Conservation (phyloP, 2,329 filamentous ascomycete genomes). For the Hypomyces perniciosus region DNA sequence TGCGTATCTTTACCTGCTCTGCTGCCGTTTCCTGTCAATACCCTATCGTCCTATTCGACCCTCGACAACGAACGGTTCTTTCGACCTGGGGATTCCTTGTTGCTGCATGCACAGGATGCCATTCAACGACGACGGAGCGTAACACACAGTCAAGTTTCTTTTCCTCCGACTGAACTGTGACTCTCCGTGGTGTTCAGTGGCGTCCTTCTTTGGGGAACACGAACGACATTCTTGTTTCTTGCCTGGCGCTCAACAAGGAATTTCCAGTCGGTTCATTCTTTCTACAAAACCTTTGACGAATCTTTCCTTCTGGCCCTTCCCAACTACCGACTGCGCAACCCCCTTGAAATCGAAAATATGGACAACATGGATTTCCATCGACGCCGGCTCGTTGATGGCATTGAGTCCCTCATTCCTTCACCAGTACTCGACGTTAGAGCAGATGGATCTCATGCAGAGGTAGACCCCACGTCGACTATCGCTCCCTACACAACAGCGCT, state of each 20-base stretch:
- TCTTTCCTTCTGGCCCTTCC: neutral
- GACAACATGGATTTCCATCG: slow-evolving; percentile 28
- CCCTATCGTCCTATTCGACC: neutral
- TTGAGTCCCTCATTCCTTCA: slow-evolving; percentile 25
- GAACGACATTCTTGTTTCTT: slow-evolving; percentile 5
- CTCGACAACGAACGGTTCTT: neutral
- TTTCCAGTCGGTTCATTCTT: neutral
- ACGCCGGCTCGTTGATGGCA: slow-evolving; percentile 25
- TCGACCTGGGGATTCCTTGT: neutral
- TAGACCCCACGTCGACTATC: slow-evolving; percentile 42
- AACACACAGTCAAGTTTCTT: slow-evolving; percentile 5
- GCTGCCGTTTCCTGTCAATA: neutral
- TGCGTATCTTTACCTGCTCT: slow-evolving; percentile 1
- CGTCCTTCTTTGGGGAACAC: slow-evolving; percentile 6
- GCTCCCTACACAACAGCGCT: slow-evolving; percentile 50
- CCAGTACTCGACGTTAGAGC: slow-evolving; percentile 27
- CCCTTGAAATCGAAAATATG: neutral
- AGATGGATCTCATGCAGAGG: slow-evolving; percentile 22
- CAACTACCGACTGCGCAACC: neutral
- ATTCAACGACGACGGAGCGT: slow-evolving; percentile 8
- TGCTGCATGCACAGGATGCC: slow-evolving; percentile 11
- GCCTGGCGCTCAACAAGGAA: too few species aligned
- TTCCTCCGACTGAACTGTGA: slow-evolving; percentile 6
- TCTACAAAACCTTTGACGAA: neutral
- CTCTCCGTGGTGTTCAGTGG: slow-evolving; percentile 8